These are phyloP conservation scores for Parietaria judaica DNA, from an alignment of 306 rosid species.

Conservation along the genomic window DNA sequence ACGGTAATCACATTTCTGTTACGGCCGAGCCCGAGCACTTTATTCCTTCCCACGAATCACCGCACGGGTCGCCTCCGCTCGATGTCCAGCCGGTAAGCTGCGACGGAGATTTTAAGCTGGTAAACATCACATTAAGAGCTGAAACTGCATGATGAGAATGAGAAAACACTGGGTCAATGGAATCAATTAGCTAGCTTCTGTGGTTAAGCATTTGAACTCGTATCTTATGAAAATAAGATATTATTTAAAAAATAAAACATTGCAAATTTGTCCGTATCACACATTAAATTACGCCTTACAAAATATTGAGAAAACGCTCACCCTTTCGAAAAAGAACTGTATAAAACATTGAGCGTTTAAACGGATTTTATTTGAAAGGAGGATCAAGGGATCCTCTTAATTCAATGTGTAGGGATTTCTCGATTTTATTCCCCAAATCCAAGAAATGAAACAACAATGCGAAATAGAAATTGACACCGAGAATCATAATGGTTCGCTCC, in stretches of 20 bases:
- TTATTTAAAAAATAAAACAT: not conserved
- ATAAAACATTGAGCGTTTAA: too few relatives aligned
- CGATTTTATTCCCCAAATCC: too few relatives aligned
- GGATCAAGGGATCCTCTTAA: too few relatives aligned
- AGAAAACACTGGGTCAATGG: slow-evolving; percentile 1
- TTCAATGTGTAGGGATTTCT: too few relatives aligned
- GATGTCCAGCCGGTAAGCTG: slow-evolving; percentile 55
- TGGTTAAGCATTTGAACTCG: not conserved
- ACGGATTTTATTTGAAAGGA: too few relatives aligned
- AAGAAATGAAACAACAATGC: too few relatives aligned
- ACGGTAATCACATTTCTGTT: slow-evolving; percentile 56
- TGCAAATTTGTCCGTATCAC: not conserved
- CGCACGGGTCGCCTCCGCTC: slow-evolving; percentile 92
- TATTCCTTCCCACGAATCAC: slow-evolving; percentile 73
- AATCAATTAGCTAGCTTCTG: not conserved
- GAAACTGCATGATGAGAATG: slow-evolving; percentile 42
- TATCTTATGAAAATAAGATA: not conserved
- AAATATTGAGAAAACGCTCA: not conserved
- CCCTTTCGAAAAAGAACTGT: not conserved
- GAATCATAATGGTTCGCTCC: too few relatives aligned
- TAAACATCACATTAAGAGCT: slow-evolving; percentile 70
- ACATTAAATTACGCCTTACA: not conserved
- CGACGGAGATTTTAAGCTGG: slow-evolving; percentile 57
- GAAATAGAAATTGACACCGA: too few relatives aligned
- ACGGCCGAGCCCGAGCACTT: slow-evolving; percentile 75